Evolutionary conservation across 164 flowering plant genomes (phyloP).

Genomic region (Magnolia changhungtana): DNA sequence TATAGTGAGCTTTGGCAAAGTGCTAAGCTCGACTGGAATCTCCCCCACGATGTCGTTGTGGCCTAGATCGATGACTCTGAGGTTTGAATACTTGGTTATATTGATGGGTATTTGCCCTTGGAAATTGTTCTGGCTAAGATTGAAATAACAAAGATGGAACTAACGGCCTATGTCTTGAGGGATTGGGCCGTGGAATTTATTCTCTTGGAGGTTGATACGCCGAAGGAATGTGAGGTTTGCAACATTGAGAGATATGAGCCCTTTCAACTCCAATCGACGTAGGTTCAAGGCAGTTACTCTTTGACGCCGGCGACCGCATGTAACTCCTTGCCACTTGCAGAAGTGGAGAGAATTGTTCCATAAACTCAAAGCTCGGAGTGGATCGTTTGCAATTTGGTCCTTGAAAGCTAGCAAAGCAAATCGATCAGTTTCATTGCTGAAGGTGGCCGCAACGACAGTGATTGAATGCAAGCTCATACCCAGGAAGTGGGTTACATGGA

Average conservation of each 20-base stretch:
- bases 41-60: conserved; percentile 6
- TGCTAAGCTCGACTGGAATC: not conserved
- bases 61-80: not conserved
- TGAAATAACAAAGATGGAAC: not conserved
- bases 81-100: conserved; percentile 4
- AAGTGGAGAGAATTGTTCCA: conserved; percentile 19
- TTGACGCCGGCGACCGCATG: not conserved
- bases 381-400: not conserved
- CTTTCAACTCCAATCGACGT: not conserved
- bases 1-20: not conserved
- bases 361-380: not conserved
- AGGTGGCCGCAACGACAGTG: not conserved
- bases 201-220: conserved; percentile 1
- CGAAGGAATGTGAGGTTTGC: conserved; percentile 17
- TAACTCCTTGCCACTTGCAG: conserved; percentile 16
- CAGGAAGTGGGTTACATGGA: not conserved
- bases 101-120: conserved; percentile 12
- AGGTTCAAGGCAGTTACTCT: conserved; percentile 5
- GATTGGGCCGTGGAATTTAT: conserved; percentile 7
- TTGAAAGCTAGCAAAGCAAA: conserved; percentile 10
- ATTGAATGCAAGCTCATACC: not conserved
- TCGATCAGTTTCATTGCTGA: conserved; percentile 11
- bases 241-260: conserved; percentile 5
- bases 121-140: not conserved
- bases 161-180: conserved; percentile 16